Evolutionary conservation across 768 basidiomycete genomes (phyloP), one percentile per base, ranked within the genome.

Genomic region (Suillus brevipes): DNA sequence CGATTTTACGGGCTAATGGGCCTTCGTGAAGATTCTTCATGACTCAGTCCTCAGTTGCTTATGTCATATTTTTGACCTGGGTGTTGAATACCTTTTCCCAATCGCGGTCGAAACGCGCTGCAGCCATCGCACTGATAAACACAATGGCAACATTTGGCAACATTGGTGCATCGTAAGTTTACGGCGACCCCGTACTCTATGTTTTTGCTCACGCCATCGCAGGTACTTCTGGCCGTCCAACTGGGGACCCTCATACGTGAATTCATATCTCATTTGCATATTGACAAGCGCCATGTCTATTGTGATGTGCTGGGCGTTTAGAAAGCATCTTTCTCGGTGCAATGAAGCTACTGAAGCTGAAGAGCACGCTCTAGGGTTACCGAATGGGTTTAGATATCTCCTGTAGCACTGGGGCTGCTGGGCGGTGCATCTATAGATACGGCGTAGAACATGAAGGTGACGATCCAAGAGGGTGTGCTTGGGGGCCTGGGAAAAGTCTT

Each of bases 81-180:
- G 77, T 84, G 59, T 80, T 80, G 61, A 84, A 81, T 67, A 80
- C 82, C 13, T 81, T 96, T 76, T 87, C 91, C 23, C 85, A 88
- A n/a, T 87, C 94, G 31, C 86, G 91, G 3, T 85, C 89, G 23
- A 95, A 95, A 75, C 87, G 94, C 8, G 91, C 93, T 10, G 89
- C 94, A n/a, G 89, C 88, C 20, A 80, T 96, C 47, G 94, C 92
- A 1, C 75, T 91, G 63, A 85, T 94, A 71, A 94, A 93, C 74
- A 86, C 89, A 38, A 85, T 92, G 70, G 89, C 88, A 14, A 88
- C 92, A 70, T 81, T 91, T 8, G 94, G 94, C 0, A 95, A 95
- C 77, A 81, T 96, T 40, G 79, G 87, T 50, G 91, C 93, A 66
- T 87, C 91, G 80, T 94, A 79, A 78, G 86, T 85, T 31, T 69